phyloP scores from a whole-genome alignment of 2,329 filamentous ascomycete species.

The Seiridium unicorne region DNA sequence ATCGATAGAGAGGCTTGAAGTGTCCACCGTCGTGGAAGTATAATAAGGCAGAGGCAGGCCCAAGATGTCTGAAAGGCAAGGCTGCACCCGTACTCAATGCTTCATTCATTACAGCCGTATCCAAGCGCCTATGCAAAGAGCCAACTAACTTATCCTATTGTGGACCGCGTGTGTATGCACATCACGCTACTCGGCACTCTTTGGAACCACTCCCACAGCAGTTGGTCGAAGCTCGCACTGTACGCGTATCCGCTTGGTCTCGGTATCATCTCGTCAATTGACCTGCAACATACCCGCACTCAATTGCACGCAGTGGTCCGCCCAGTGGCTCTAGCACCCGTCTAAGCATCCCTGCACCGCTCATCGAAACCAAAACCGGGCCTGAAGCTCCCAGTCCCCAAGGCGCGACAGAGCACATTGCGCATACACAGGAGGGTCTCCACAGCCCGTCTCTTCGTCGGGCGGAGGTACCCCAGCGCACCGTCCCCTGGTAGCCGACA shows the following conservation, averaged over 20 bases:
- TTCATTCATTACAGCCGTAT: neutral
- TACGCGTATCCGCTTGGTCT: neutral
- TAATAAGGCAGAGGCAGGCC: too few relatives aligned
- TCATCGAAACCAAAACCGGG: neutral
- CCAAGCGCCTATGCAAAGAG: neutral
- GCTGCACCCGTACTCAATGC: neutral
- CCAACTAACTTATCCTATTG: neutral
- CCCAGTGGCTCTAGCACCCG: neutral
- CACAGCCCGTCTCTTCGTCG: neutral
- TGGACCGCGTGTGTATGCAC: neutral
- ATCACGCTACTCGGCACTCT: too few relatives aligned
- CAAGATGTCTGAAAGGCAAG: neutral
- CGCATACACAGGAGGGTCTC: neutral
- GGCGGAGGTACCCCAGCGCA: constrained; percentile 5
- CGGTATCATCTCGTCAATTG: neutral
- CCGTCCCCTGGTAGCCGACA: neutral
- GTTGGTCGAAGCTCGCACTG: neutral
- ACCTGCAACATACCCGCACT: neutral
- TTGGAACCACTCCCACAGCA: too few relatives aligned
- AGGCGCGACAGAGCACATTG: neutral
- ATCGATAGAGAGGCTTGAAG: too few relatives aligned
- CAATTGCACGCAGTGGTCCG: neutral
- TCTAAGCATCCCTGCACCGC: constrained; percentile 3
- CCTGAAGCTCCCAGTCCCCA: neutral
- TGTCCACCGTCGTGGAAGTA: too few relatives aligned